These are phyloP conservation scores for Trametes pubescens DNA, from an alignment of 1,284 basidiomycete species.

Conservation along the genomic window DNA sequence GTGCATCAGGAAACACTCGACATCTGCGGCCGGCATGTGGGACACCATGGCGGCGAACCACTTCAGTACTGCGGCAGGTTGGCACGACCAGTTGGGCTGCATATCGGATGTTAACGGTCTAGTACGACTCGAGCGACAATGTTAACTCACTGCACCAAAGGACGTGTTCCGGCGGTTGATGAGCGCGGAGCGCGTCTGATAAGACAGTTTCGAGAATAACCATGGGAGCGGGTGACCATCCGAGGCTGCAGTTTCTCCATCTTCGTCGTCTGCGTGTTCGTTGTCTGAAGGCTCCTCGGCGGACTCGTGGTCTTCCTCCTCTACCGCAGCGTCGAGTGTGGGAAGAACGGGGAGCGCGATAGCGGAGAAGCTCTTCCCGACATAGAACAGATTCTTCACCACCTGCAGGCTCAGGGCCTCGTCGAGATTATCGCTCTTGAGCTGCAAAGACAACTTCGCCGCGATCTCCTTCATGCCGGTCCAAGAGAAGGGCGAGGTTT, in stretches of 20 bases:
- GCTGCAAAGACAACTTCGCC: slow-evolving; percentile 79
- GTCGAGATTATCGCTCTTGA: slow-evolving; percentile 86
- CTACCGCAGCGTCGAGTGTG: slow-evolving; percentile 28
- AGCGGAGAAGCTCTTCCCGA: slow-evolving; percentile 85
- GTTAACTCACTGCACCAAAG: slow-evolving; percentile 52
- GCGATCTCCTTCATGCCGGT: slow-evolving; percentile 76
- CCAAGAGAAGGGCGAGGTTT: slow-evolving; percentile 58
- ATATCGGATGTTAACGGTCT: not conserved
- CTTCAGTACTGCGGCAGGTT: slow-evolving; percentile 83
- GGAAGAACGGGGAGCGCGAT: slow-evolving; percentile 45
- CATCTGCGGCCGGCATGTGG: slow-evolving; percentile 63
- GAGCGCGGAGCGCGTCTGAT: slow-evolving; percentile 81
- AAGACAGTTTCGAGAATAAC: slow-evolving; percentile 95
- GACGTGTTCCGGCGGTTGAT: slow-evolving; percentile 69
- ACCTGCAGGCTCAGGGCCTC: slow-evolving; percentile 83
- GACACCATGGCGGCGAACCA: slow-evolving; percentile 94
- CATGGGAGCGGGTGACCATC: slow-evolving; percentile 79
- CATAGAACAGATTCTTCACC: slow-evolving; percentile 94
- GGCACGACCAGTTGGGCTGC: slow-evolving; percentile 77
- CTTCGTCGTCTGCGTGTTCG: slow-evolving; percentile 46
- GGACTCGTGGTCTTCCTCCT: slow-evolving; percentile 28
- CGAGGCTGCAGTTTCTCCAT: slow-evolving; percentile 41
- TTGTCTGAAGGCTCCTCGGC: slow-evolving; percentile 39
- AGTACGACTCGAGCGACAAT: not conserved
- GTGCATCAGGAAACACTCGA: slow-evolving; percentile 82